Evolutionary conservation across 345 rosid genomes (phyloP).

Genomic region (Durio zibethinus): DNA sequence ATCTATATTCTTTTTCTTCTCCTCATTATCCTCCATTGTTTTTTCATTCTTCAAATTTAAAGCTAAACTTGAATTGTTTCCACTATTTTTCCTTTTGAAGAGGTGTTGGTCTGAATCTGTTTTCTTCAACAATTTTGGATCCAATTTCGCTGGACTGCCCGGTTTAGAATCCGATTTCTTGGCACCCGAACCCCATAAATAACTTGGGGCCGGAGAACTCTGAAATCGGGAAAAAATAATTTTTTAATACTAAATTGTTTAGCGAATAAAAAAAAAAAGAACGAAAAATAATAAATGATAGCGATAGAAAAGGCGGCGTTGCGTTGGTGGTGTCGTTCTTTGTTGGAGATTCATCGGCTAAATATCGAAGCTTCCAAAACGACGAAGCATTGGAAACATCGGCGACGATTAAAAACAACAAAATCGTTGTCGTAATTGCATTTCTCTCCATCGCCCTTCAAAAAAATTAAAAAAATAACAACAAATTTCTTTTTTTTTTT

Average conservation of each 20-base stretch:
- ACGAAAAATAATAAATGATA: not conserved
- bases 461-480: not conserved
- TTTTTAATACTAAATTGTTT: not conserved
- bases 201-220: constrained; percentile 37
- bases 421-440: constrained; percentile 31
- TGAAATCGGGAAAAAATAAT: constrained; percentile 14
- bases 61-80: not conserved
- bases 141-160: constrained; percentile 16
- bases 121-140: constrained; percentile 23
- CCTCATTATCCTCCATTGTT: constrained; percentile 19
- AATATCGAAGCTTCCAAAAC: constrained; percentile 24
- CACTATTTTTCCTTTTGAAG: constrained; percentile 9
- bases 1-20: constrained; percentile 4
- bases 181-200: too few species aligned
- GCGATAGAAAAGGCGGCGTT: constrained; percentile 25
- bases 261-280: constrained; percentile 6
- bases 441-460: constrained; percentile 33
- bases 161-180: constrained; percentile 18
- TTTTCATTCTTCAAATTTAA: not conserved
- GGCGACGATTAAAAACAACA: constrained; percentile 35
- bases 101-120: constrained; percentile 22
- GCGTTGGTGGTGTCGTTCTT: constrained; percentile 23
- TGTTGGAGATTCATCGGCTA: constrained; percentile 28
- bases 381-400: constrained; percentile 43
- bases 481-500: too few species aligned